Base-by-base conservation (phyloP, 2,329 filamentous ascomycete genomes). In the Cladorrhinum sp. region DNA sequence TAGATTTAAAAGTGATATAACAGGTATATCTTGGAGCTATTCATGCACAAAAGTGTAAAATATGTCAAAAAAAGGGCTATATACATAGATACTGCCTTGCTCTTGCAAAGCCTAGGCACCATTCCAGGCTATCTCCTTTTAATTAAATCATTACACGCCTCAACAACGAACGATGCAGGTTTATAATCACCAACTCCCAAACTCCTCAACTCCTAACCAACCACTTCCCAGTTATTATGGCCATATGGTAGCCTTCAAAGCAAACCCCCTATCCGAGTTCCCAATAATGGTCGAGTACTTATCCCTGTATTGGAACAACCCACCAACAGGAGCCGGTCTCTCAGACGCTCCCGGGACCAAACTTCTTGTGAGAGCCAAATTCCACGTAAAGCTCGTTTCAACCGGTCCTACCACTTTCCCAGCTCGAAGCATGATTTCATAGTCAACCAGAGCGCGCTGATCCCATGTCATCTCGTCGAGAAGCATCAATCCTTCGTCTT, bases 371-470 rank as follows among this genome's bases (percentile, higher is more conserved):
- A 81, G 65, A 9, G 78, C 79, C 16, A 83, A 66, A 58, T 78
- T 78, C 75, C 79, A 82, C 14, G 75, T 75, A 57, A 82, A 80
- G 61, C 72, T 75, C 60, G 77, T 79, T 67, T 75, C 75, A 8
- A 76, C 74, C 9, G 77, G 70, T 0, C 80, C 80, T 0, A 74
- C 74, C 60, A 82, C 76, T 18, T 76, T 69, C 10, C 73, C 75
- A 20, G 76, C 76, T 24, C 77, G 72, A 55, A 77, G 69, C 65
- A 82, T 69, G 3, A 83, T 75, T 64, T 82, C 78, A 68, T 79
- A 82, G 67, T 84, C 81, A 6, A 82, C 75, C 20, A 82, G 69
- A 2, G 75, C 77, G 60, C 78, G 76, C 69, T 83, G 80, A 67
- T 82, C 79, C 75, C 76, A 81, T 20, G 70, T 75, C 39, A 83